Base-by-base conservation (phyloP, 495 filamentous ascomycete species). In the Trichoderma erinaceum region DNA sequence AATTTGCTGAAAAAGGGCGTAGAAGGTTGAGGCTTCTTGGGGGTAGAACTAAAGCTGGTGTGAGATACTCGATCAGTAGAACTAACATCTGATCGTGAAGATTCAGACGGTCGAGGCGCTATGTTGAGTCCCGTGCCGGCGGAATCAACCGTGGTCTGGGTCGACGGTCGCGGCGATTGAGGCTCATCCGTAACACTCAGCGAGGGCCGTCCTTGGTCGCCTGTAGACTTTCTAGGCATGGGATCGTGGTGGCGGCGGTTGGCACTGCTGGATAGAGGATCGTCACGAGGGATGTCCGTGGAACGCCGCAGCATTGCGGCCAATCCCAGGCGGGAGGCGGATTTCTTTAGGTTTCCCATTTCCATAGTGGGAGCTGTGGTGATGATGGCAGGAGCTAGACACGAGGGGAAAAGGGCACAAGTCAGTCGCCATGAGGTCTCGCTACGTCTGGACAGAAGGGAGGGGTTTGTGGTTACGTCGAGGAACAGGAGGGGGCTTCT, bases 341-440 rank as follows among this genome's bases (percentile, higher is more conserved):
- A 85, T 75, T 86, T 89, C 12, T 77, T 75, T 13, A 79, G 72
- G 16, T 61, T 73, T 25, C 73, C 70, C 16, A 81, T 78, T 63
- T 94, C 86, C 68, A 89, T 83, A 1, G 93, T 94, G 8, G 95
- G 95, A 32, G 93, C 90, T 15, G 95, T 99, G 27, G 89, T 97
- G 74, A 97, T 94, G 74, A 99, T 99, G 63, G 88, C 87, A 23
- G 94, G 94, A 52, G 94, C 91, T 91, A 74, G 63, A 73, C 35
- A 38, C 48, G 64, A 41, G 66, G 70, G 48, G 61, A 43, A 58
- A 18, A 61, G 27, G 12, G 12, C 7, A 61, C 15, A 32, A 27
- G 56, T 61, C 27, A 61, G 56, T 32, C 23, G 56, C 27, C 56
- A 61, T 61, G 23, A 27, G 11, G 56, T 11, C 56, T 61, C 25